phyloP scores from a whole-genome alignment of 176 grass and related monocot species.

The Carex cristatella region DNA sequence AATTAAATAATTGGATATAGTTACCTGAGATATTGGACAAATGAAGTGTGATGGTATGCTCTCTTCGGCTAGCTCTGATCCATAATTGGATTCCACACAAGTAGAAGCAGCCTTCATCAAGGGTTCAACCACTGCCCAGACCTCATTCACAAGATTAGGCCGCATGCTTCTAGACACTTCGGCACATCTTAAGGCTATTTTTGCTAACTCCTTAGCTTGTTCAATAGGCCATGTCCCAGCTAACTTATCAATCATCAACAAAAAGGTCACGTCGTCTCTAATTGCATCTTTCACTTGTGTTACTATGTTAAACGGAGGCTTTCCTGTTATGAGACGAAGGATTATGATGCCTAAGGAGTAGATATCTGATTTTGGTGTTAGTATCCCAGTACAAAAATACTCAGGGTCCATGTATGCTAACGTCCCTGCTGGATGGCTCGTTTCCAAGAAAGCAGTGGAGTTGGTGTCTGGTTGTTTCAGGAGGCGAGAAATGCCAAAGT shows the following conservation, averaged over 20 bases:
- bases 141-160: slow-evolving; percentile 31
- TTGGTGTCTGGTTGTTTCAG: slow-evolving; percentile 14
- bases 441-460: slow-evolving; percentile 8
- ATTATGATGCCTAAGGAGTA: slow-evolving; percentile 49
- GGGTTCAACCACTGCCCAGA: slow-evolving; percentile 35
- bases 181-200: slow-evolving; percentile 28
- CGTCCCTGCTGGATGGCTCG: slow-evolving; percentile 24
- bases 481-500: slow-evolving; percentile 43
- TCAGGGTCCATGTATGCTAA: slow-evolving; percentile 46
- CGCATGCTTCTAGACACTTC: slow-evolving; percentile 24
- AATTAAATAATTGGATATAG: not conserved
- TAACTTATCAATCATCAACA: slow-evolving; percentile 25
- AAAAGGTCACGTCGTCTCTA: not conserved
- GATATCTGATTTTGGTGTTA: slow-evolving; percentile 38
- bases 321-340: slow-evolving; percentile 40
- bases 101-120: slow-evolving; percentile 28
- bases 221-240: slow-evolving; percentile 41
- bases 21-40: slow-evolving; percentile 58
- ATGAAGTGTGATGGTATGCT: slow-evolving; percentile 41
- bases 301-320: slow-evolving; percentile 12
- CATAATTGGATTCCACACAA: not conserved
- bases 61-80: not conserved
- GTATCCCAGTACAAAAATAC: slow-evolving; percentile 25
- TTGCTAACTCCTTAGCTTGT: slow-evolving; percentile 35
- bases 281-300: slow-evolving; percentile 29